A percentile compares a stretch with the other conserved stretches of the same genome.
Evolutionary conservation across 139 green algal genomes (phyloP).

Genomic region (Coccomyxa sp.): DNA sequence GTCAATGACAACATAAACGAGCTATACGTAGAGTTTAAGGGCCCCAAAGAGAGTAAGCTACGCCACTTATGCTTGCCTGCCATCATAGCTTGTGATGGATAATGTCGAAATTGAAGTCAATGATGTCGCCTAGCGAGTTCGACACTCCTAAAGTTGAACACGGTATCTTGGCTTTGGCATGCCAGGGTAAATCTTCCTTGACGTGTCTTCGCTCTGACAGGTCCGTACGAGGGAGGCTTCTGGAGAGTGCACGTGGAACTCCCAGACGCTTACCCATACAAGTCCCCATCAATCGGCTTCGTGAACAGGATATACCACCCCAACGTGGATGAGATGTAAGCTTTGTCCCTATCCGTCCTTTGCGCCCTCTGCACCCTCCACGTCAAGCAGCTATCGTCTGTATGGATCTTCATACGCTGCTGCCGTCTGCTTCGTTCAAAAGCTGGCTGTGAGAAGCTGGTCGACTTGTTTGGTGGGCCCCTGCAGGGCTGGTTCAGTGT

Average conservation of each 20-base stretch:
- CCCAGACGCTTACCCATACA: conserved; percentile 88
- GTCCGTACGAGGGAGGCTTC: conserved; percentile 89
- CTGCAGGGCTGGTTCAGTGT: conserved; percentile 87
- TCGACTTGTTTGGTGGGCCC: too few relatives aligned
- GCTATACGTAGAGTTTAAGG: conserved; percentile 89
- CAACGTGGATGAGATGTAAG: conserved; percentile 93
- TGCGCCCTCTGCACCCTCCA: background rate
- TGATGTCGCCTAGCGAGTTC: too few relatives aligned
- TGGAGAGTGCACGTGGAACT: conserved; percentile 98
- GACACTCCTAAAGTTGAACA: background rate
- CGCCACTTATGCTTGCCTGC: background rate
- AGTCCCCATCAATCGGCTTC: conserved; percentile 95
- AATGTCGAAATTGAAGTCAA: too few relatives aligned
- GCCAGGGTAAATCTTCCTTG: background rate
- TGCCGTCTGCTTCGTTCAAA: too few relatives aligned
- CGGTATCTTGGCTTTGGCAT: background rate
- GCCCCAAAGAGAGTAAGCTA: conserved; percentile 77
- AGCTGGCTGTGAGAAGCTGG: too few relatives aligned
- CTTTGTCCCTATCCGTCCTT: background rate
- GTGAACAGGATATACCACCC: conserved; percentile 98
- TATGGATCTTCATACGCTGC: too few relatives aligned
- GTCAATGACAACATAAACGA: conserved; percentile 93
- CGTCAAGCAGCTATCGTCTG: background rate
- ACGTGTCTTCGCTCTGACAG: conserved; percentile 26
- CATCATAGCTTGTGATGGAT: background rate